Percentiles rank a stretch among this genome's conserved stretches.
Evolutionary conservation across 2,329 filamentous ascomycete genomes (phyloP).

Genomic region (Cordyceps tenuipes): DNA sequence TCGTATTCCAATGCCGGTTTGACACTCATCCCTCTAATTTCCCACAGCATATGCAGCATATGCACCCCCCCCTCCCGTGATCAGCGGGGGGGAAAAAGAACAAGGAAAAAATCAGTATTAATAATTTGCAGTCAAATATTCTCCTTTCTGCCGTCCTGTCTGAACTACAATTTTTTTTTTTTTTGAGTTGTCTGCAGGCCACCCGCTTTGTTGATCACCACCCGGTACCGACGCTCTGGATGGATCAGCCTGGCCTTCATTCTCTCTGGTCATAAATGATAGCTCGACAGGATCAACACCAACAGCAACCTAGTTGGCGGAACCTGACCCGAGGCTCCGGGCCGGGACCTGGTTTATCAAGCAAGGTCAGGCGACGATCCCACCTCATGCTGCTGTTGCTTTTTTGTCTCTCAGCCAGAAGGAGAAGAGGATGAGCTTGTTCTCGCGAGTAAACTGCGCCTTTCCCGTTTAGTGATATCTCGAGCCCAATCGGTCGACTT

Average conservation of each 20-base stretch:
- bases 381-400: neutral
- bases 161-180: neutral
- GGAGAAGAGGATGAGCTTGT: slow-evolving; percentile 10
- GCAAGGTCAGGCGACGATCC: too few species aligned
- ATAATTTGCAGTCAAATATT: neutral
- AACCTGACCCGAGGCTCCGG: slow-evolving; percentile 4
- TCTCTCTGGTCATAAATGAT: slow-evolving; percentile 4
- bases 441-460: slow-evolving; percentile 17
- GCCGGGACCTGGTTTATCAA: neutral
- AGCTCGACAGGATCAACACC: neutral
- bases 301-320: neutral
- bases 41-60: neutral
- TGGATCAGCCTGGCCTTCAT: neutral
- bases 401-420: neutral
- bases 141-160: neutral
- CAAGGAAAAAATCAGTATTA: too few species aligned
- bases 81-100: neutral
- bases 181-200: neutral
- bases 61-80: neutral
- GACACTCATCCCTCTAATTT: neutral
- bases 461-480: slow-evolving; percentile 12
- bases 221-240: neutral
- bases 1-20: too few species aligned
- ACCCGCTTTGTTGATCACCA: too few species aligned
- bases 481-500: neutral